Percentiles rank a stretch among this genome's conserved stretches.
Conservation (phyloP, 768 basidiomycete species). For the Russula lepida region DNA sequence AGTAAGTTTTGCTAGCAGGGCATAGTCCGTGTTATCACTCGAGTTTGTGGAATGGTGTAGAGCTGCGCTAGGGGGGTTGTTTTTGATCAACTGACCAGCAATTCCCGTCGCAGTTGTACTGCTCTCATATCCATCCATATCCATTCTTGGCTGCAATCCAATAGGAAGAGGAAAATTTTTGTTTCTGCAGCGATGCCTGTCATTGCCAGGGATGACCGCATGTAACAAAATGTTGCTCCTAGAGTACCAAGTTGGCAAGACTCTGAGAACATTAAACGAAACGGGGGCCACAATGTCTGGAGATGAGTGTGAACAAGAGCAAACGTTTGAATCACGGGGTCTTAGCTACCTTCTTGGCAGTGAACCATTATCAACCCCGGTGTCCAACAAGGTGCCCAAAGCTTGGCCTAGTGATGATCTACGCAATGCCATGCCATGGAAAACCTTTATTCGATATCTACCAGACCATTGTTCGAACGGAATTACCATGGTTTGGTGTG, state of each 20-base stretch:
- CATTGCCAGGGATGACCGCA: not conserved
- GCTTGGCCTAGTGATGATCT: not conserved
- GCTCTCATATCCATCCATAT: not conserved
- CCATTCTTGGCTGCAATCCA: not conserved
- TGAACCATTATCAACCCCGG: not conserved
- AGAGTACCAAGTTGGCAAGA: not conserved
- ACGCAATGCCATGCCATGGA: not conserved
- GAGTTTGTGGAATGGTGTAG: too few species aligned
- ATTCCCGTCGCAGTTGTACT: not conserved
- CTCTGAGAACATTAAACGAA: not conserved
- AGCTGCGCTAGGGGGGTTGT: too few species aligned
- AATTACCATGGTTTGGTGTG: not conserved
- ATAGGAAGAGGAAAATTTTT: not conserved
- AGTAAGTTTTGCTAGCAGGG: too few species aligned
- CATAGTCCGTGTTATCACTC: too few species aligned
- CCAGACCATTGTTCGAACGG: not conserved
- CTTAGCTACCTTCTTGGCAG: not conserved
- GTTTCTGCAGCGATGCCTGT: not conserved
- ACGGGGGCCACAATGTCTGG: not conserved
- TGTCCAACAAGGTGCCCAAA: not conserved
- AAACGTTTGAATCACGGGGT: too few species aligned
- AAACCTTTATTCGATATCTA: not conserved
- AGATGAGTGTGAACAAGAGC: not conserved
- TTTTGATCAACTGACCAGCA: too few species aligned
- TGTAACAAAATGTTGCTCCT: not conserved